Evolutionary conservation across 2,329 filamentous ascomycete genomes (phyloP), one percentile per base, ranked within the genome.

Genomic region (Aspergillus felis): DNA sequence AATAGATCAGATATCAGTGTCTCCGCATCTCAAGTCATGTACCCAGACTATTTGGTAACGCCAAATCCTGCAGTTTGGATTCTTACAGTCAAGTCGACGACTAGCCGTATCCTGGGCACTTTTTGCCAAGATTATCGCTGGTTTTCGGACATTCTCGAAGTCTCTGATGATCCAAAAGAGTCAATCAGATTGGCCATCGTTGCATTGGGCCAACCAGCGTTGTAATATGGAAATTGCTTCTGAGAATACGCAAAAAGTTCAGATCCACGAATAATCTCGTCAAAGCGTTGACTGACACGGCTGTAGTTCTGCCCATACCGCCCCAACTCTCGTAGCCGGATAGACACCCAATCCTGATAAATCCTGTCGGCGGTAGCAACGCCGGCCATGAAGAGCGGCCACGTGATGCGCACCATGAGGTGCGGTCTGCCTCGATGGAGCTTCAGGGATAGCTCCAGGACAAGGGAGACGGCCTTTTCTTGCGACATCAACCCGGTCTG

Each of bases 341-440:
- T 67, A 17, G 67, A 65, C 25, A 68, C 64, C 67, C 68, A 70
- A 53, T 69, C 67, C 48, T 64, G 61, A 54, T 65, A 65, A 9
- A 66, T 67, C 5, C 54, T 54, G 32, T 69, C 68, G 1, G 60
- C 55, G 14, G 67, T 68, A 22, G 65, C 66, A 47, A 67, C 66
- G 3, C 66, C 65, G 1, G 66, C 66, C 10, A 67, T 59, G 41
- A 67, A 66, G 9, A 68, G 54, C 8, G 64, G 67, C 67, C 66
- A 68, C 20, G 59, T 57, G 32, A 68, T 70, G 44, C 66, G 59
- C 3, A 64, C 57, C 50, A 68, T 59, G 50, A 65, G 50, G 29
- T 61, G 66, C 1, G 63, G 63, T 28, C 63, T 58, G 35, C 62
- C 66, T 46, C 61, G 61, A 48, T 67, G 60, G 12, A 69, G 55